These are phyloP conservation scores for Polytolypa hystricis DNA, from an alignment of 2,329 filamentous ascomycete genomes.

Conservation along the genomic window DNA sequence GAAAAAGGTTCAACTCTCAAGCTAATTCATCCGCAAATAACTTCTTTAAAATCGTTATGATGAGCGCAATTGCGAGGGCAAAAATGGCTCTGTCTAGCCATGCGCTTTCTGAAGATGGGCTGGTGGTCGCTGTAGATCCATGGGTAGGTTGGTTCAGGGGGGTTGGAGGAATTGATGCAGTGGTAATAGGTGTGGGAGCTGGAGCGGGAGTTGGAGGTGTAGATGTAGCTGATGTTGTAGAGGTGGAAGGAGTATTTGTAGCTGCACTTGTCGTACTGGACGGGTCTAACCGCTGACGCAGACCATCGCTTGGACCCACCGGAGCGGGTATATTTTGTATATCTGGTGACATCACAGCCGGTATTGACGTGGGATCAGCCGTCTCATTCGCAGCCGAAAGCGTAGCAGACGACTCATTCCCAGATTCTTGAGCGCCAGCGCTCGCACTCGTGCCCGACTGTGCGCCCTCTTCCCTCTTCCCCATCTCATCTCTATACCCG, in stretches of 20 bases:
- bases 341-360: neutral
- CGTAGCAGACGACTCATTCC: too few species aligned
- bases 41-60: conserved; percentile 54
- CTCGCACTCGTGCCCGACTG: conserved; percentile 2
- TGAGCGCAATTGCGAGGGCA: conserved; percentile 56
- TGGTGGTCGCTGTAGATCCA: conserved; percentile 9
- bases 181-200: neutral
- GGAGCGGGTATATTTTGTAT: too few species aligned
- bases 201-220: conserved; percentile 3
- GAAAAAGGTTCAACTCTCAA: too few species aligned
- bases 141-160: conserved; percentile 8
- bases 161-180: neutral
- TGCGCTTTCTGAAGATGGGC: conserved; percentile 39
- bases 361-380: neutral
- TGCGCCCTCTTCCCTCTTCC: conserved; percentile 31
- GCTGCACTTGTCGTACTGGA: neutral
- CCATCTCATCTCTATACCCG: conserved; percentile 63
- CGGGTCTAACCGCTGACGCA: neutral
- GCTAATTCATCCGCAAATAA: conserved; percentile 13
- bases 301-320: too few species aligned
- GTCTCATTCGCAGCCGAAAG: too few species aligned
- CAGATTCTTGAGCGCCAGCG: neutral
- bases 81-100: conserved; percentile 79
- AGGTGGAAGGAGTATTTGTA: neutral
- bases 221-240: neutral